Evolutionary conservation across 2,329 filamentous ascomycete genomes (phyloP), one percentile per base, ranked within the genome.

Genomic region (Coleophoma cylindrospora): DNA sequence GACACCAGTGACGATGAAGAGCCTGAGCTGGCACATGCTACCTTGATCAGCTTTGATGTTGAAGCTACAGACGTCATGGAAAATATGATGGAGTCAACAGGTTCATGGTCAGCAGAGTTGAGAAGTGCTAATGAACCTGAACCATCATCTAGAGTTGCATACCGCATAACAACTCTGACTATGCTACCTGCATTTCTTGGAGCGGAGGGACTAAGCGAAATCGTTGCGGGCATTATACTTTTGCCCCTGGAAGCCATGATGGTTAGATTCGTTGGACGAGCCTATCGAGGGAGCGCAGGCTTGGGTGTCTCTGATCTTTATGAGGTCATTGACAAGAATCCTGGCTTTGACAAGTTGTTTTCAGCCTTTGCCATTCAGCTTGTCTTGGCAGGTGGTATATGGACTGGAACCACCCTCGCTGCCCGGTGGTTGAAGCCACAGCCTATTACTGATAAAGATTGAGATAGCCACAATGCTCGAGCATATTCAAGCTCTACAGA

Each of bases 11-110:
- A 61, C 15, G 61, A 61, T 13, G 64, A 65, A 15, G 64, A 66
- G 45, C 55, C 57, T 15, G 64, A 65, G 37, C 43, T 61, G 14
- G 48, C 57, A 8, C 62, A 64, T 44, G 54, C 63, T 12, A 62
- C 62, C 3, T 48, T 66, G 14, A 65, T 67, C 13, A 65, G 61
- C 27, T 66, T 66, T 49, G 64, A 67, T 51, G 64, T 66, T 1
- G 62, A 66, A 48, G 55, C 63, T 21, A 57, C 58, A n/a, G 60
- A 63, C 40, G 47, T 55, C 14, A 51, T 57, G 7, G 57, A 61
- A 14, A 50, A 46, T 37, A 49, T 56, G 9, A 47, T 52, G 4
- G 59, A 60, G 5, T 54, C 49, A 17, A 32, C 41, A 11, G 48
- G 47, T 4, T 38, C 60, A 2, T 66, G 64, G 61, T 66, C 64